Percentiles rank a stretch among this genome's conserved stretches.
Evolutionary conservation across 2,329 filamentous ascomycete genomes (phyloP).

Genomic region (Fusarium sp.): DNA sequence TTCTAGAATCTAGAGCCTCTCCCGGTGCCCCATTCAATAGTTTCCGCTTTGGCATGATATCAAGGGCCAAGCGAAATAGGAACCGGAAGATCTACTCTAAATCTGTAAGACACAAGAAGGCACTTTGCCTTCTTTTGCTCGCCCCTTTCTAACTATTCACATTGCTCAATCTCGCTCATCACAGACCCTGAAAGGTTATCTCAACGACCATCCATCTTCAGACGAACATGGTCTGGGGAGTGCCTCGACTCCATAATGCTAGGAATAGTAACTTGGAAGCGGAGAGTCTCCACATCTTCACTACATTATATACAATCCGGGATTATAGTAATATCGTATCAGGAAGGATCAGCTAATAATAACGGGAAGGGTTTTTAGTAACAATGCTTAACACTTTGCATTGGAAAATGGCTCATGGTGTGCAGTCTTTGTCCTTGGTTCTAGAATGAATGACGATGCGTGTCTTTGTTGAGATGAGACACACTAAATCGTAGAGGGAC

Average conservation of each 20-base stretch:
- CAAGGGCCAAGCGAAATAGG: not conserved
- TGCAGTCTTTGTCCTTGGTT: not conserved
- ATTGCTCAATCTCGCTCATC: slow-evolving; percentile 30
- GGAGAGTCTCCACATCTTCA: slow-evolving; percentile 17
- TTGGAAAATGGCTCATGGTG: not conserved
- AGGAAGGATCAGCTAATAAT: not conserved
- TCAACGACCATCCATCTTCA: slow-evolving; percentile 11
- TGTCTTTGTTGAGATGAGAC: slow-evolving; percentile 10
- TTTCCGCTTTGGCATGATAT: not conserved
- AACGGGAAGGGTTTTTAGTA: not conserved
- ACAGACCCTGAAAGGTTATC: slow-evolving; percentile 24
- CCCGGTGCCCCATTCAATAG: not conserved
- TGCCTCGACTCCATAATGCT: not conserved
- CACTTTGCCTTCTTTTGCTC: not conserved
- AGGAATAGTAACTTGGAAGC: slow-evolving; percentile 31
- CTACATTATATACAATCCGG: not conserved
- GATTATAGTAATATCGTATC: not conserved
- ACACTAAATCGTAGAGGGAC: not conserved
- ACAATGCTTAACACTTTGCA: not conserved
- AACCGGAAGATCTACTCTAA: slow-evolving; percentile 2
- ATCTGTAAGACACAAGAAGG: not conserved
- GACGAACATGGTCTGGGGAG: slow-evolving; percentile 1
- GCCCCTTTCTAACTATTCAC: slow-evolving; percentile 19
- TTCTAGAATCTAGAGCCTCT: not conserved
- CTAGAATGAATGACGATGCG: not conserved